Conservation (phyloP, 2,329 filamentous ascomycete species). For the Botrytis hyacinthi region DNA sequence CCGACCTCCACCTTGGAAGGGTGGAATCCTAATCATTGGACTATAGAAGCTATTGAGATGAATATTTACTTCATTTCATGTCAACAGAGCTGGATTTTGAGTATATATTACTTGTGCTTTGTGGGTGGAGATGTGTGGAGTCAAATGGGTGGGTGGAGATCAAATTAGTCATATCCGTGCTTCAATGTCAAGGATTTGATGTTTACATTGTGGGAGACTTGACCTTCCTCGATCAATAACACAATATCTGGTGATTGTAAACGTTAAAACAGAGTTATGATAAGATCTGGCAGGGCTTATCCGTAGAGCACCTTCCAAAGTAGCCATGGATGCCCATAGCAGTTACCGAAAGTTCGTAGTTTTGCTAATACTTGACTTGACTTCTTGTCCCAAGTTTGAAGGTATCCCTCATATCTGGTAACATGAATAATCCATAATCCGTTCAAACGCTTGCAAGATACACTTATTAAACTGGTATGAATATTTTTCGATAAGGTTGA, state of each 20-base stretch:
- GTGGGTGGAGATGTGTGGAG: not conserved
- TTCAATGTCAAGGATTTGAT: not conserved
- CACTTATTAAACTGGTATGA: not conserved
- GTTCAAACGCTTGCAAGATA: not conserved
- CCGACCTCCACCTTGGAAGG: constrained; percentile 17
- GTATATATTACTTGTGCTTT: not conserved
- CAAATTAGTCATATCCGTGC: not conserved
- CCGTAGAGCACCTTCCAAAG: not conserved
- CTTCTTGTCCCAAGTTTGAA: not conserved
- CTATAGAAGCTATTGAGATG: not conserved
- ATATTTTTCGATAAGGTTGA: not conserved
- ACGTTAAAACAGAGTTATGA: not conserved
- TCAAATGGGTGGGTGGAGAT: not conserved
- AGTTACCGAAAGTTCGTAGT: not conserved
- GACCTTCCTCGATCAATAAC: no score
- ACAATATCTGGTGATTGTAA: not conserved
- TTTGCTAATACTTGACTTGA: not conserved
- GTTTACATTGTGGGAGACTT: not conserved
- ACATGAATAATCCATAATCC: not conserved
- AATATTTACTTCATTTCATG: accelerated
- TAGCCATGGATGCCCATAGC: not conserved
- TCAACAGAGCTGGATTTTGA: accelerated
- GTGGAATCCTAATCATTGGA: constrained; percentile 18
- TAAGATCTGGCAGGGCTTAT: not conserved
- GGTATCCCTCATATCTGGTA: not conserved